Evolutionary conservation across 2,329 filamentous ascomycete species (phyloP).

Genomic region (Verticillium nonalfalfae): DNA sequence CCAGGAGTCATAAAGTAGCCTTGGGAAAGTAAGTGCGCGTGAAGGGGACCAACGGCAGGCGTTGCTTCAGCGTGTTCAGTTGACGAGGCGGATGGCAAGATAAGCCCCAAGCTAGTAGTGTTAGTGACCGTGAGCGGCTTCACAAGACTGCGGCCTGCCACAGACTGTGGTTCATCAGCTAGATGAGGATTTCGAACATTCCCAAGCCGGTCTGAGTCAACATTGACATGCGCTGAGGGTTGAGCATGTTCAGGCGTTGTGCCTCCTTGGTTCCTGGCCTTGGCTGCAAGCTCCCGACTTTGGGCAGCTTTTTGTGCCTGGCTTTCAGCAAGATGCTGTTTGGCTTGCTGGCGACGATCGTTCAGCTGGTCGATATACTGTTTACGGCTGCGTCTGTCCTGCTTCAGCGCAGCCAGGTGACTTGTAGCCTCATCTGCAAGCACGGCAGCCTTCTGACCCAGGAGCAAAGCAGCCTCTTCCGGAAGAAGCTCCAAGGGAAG

Average conservation of each 20-base stretch:
- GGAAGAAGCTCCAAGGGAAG: constrained; percentile 84
- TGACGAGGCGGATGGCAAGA: constrained; percentile 5
- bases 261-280: constrained; percentile 12
- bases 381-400: constrained; percentile 50
- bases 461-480: constrained; percentile 78
- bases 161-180: background rate
- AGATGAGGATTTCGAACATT: background rate
- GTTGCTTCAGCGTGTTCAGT: constrained; percentile 6
- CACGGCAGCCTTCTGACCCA: constrained; percentile 70
- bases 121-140: constrained; percentile 25
- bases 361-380: constrained; percentile 57
- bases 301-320: constrained; percentile 25
- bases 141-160: background rate
- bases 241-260: background rate
- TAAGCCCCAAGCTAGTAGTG: constrained; percentile 24
- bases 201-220: background rate
- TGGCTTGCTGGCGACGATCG: constrained; percentile 32
- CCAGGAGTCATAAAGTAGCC: constrained; percentile 90
- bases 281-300: constrained; percentile 17
- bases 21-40: constrained; percentile 68
- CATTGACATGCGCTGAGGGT: background rate
- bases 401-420: constrained; percentile 59
- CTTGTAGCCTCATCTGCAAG: constrained; percentile 72
- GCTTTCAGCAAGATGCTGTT: constrained; percentile 31
- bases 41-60: constrained; percentile 50